A percentile compares a stretch with the other conserved stretches of the same genome.
These are phyloP conservation scores for Lupinus albus DNA, from an alignment of 306 rosid genomes.

Conservation along the genomic window DNA sequence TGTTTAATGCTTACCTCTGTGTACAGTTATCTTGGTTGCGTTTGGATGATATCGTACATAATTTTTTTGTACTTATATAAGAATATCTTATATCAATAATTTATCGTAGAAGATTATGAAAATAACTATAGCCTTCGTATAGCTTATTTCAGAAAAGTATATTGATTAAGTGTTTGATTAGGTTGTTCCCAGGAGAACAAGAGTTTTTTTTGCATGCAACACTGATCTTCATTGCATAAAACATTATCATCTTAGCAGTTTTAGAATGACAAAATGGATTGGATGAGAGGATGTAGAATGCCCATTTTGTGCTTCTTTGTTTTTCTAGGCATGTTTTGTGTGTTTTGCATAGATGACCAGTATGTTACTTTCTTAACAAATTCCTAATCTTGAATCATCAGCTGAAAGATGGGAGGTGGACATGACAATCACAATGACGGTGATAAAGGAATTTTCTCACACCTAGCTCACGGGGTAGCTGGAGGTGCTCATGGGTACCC, in stretches of 20 bases:
- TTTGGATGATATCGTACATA: too few relatives aligned
- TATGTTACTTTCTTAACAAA: not conserved
- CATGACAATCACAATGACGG: conserved; percentile 54
- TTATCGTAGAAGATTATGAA: too few relatives aligned
- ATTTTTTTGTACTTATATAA: too few relatives aligned
- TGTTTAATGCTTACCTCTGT: not conserved
- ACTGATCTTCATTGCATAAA: not conserved
- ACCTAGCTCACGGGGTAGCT: conserved; percentile 51
- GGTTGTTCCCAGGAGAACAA: not conserved
- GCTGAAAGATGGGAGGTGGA: conserved; percentile 76
- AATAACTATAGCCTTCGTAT: too few relatives aligned
- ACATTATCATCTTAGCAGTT: not conserved
- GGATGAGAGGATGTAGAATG: conserved; percentile 23
- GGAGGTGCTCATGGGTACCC: conserved; percentile 56
- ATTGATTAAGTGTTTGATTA: too few relatives aligned
- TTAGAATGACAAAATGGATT: not conserved
- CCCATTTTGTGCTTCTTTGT: not conserved
- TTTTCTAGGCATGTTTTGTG: not conserved
- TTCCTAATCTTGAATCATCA: conserved; percentile 4
- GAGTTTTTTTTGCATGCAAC: conserved; percentile 3
- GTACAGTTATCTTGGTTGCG: not conserved
- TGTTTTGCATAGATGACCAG: not conserved
- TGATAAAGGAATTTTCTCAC: conserved; percentile 71
- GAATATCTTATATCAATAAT: too few relatives aligned
- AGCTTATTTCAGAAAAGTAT: too few relatives aligned